phyloP scores from a whole-genome alignment of 495 filamentous ascomycete species.

The Wilcoxina mikolae region DNA sequence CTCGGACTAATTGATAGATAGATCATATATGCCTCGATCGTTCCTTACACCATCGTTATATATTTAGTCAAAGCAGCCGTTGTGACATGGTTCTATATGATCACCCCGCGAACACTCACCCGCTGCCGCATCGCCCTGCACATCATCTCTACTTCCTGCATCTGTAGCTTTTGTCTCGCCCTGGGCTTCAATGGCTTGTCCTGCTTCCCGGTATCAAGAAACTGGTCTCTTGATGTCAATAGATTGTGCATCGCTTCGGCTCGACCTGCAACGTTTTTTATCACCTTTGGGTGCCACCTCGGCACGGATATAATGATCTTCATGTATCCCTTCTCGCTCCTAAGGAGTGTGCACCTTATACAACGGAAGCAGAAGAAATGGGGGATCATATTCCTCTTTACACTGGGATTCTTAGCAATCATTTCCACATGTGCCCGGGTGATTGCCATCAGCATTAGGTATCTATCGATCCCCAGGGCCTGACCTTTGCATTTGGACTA shows the following conservation, averaged over 20 bases:
- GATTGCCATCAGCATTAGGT: neutral
- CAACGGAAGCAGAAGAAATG: neutral
- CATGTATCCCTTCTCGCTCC: neutral
- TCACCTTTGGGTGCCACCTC: neutral
- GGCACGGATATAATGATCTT: slow-evolving; percentile 1
- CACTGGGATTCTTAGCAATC: neutral
- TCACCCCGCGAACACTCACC: neutral
- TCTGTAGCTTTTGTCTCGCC: neutral
- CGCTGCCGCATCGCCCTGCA: neutral
- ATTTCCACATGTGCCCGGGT: neutral
- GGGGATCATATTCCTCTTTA: neutral
- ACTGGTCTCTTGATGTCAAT: neutral
- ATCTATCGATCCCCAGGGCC: neutral
- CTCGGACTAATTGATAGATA: neutral
- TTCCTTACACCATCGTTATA: slow-evolving; percentile 1
- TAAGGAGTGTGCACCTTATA: neutral
- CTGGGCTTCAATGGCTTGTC: neutral
- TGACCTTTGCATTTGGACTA: neutral
- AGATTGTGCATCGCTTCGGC: neutral
- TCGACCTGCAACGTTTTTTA: neutral
- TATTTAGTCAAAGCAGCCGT: slow-evolving; percentile 4
- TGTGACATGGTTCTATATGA: slow-evolving; percentile 1
- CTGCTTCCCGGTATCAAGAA: neutral
- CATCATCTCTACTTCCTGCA: neutral
- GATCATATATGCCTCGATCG: neutral